These are phyloP conservation scores for Aspergillus eucalypticola DNA, from an alignment of 2,329 filamentous ascomycete species.

Conservation along the genomic window DNA sequence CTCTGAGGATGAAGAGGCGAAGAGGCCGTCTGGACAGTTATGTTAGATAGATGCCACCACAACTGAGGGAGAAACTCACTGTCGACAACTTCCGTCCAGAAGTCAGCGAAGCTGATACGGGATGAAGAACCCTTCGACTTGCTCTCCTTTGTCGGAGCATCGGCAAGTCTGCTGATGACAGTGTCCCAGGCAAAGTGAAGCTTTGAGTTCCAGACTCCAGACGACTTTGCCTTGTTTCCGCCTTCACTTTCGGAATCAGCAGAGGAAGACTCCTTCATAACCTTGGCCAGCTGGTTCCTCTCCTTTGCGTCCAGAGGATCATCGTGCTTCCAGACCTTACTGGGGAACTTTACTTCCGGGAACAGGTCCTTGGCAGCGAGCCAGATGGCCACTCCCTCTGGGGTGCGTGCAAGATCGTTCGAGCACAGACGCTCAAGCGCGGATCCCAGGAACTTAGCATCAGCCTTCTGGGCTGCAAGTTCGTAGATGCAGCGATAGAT, in stretches of 20 bases:
- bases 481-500: slow-evolving; percentile 71
- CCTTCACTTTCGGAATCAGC: slow-evolving; percentile 32
- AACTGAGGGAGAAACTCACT: slow-evolving; percentile 57
- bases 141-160: slow-evolving; percentile 28
- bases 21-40: slow-evolving; percentile 67
- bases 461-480: slow-evolving; percentile 39
- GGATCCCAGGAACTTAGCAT: slow-evolving; percentile 56
- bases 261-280: slow-evolving; percentile 68
- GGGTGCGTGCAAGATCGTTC: slow-evolving; percentile 71
- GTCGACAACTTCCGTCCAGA: slow-evolving; percentile 86
- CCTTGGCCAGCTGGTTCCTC: slow-evolving; percentile 67
- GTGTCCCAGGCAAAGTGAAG: slow-evolving; percentile 87
- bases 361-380: slow-evolving; percentile 67
- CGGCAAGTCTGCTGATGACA: slow-evolving; percentile 58
- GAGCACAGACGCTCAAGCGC: slow-evolving; percentile 64
- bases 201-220: slow-evolving; percentile 75
- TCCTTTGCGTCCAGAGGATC: slow-evolving; percentile 73
- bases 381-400: slow-evolving; percentile 90
- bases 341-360: slow-evolving; percentile 63
- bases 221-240: slow-evolving; percentile 40
- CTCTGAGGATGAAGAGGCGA: slow-evolving; percentile 76
- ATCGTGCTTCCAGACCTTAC: slow-evolving; percentile 70
- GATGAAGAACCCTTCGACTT: slow-evolving; percentile 39
- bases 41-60: slow-evolving; percentile 23
- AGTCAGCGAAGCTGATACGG: slow-evolving; percentile 62